Evolutionary conservation across 805 yeast genomes (phyloP), one percentile per base, ranked within the genome.

Genomic region (Starmerella stigmatis): DNA sequence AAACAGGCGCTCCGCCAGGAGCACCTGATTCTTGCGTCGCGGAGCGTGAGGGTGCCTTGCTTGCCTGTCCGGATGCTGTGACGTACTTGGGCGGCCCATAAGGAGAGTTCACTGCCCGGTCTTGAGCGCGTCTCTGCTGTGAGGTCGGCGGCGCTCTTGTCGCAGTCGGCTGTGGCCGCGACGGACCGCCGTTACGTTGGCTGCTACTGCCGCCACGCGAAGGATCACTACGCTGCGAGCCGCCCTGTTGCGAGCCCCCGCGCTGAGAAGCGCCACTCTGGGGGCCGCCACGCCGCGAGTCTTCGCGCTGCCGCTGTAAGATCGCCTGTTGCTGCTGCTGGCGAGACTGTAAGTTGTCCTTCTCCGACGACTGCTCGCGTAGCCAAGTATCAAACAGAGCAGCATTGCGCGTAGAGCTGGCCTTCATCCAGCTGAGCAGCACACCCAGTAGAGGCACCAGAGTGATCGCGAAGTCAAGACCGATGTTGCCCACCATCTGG

Each of bases 401-500:
- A 0, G 95, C 94, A 61, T 89, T 88, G 57, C 96, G 69, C 0
- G 96, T 84, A 7, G 94, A 83, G 59, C 95, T 83, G 2, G 79
- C 83, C 58, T 85, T 75, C 61, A 88, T 48, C 89, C 94, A 88
- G 11, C 83, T 66, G 44, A 86, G 73, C 29, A 86, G 64, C 2
- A 78, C 69, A 1, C 97, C 97, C 27, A 89, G 61, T 4, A 86
- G 53, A 0, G 97, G 97, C 0, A 89, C 79, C 27, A 89, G 66
- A 2, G 88, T 72, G 30, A 88, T 75, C 31, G 82, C 54, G 25
- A 88, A 68, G 60, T 89, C 96, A 47, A 85, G 61, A 11, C 75
- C 57, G 31, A 86, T 82, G 57, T 88, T 83, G 13, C 80, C 80
- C 47, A 83, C 78, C 75, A 89, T 70, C 56, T 82, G 77, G 5